Conservation (phyloP, 148 eudicot genomes). For the Vaccinium corymbosum region DNA sequence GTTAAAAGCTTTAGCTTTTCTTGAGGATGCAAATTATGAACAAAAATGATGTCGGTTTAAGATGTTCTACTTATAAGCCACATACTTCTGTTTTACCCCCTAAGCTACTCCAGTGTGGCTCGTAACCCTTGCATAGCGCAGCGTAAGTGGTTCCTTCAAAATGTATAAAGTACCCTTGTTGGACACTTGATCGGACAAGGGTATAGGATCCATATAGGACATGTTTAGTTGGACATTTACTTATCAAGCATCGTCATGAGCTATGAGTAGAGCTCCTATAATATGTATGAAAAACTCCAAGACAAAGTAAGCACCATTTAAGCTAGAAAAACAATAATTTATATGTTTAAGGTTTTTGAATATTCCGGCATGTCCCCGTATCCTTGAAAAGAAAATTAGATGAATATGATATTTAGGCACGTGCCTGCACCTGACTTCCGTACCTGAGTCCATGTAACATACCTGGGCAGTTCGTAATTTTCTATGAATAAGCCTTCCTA, state of each 20-base stretch:
- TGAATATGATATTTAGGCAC: background rate
- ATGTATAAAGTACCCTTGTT: background rate
- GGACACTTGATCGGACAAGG: background rate
- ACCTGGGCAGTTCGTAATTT: background rate
- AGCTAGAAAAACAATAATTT: background rate
- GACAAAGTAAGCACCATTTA: background rate
- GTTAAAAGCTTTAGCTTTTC: background rate
- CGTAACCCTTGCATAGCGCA: background rate
- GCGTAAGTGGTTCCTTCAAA: background rate
- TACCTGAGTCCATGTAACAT: background rate
- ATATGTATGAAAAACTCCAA: background rate
- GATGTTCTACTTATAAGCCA: background rate
- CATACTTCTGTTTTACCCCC: background rate
- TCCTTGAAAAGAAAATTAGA: background rate
- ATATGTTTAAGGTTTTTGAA: too few relatives aligned
- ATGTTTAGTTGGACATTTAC: background rate
- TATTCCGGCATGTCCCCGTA: background rate
- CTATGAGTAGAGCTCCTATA: background rate
- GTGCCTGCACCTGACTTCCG: background rate
- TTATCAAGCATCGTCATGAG: background rate
- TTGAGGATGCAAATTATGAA: background rate
- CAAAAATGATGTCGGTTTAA: background rate
- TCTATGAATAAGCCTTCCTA: background rate
- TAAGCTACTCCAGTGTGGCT: background rate
- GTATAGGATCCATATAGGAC: background rate